These are phyloP conservation scores for Acacia acuminata DNA, from an alignment of 306 rosid species.

Conservation along the genomic window DNA sequence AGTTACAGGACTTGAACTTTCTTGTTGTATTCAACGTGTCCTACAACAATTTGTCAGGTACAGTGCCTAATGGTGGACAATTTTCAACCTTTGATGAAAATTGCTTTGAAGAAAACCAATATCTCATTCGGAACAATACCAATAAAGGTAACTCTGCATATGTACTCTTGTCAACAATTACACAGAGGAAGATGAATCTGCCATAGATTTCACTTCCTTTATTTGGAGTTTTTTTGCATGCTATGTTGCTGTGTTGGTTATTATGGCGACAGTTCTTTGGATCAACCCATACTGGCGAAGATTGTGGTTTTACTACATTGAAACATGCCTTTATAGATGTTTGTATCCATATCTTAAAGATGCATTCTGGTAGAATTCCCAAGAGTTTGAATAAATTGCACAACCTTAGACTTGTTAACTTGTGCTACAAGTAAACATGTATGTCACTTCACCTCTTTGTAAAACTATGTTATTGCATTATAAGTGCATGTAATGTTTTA, in stretches of 20 bases:
- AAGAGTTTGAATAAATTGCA: not conserved
- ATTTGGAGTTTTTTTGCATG: conserved; percentile 10
- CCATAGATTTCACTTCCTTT: not conserved
- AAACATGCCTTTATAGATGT: not conserved
- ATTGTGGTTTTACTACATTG: not conserved
- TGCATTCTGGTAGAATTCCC: not conserved
- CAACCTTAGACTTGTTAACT: not conserved
- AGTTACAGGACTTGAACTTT: not conserved
- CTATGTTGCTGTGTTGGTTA: not conserved
- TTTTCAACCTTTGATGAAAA: not conserved
- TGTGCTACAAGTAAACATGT: not conserved
- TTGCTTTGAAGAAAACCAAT: not conserved
- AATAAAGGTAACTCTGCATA: no score
- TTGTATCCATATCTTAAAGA: not conserved
- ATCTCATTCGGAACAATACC: no score
- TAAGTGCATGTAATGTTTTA: no score
- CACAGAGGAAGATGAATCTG: not conserved
- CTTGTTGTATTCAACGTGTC: not conserved
- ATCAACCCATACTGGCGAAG: conserved; percentile 11
- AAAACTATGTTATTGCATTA: no score
- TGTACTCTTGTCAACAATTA: not conserved
- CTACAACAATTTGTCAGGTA: conserved; percentile 8
- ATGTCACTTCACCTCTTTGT: not conserved
- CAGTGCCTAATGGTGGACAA: not conserved
- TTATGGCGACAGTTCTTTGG: not conserved